A percentile compares a stretch with the other conserved stretches of the same genome.
Conservation (phyloP, 495 filamentous ascomycete genomes). For the Podospora appendiculata region DNA sequence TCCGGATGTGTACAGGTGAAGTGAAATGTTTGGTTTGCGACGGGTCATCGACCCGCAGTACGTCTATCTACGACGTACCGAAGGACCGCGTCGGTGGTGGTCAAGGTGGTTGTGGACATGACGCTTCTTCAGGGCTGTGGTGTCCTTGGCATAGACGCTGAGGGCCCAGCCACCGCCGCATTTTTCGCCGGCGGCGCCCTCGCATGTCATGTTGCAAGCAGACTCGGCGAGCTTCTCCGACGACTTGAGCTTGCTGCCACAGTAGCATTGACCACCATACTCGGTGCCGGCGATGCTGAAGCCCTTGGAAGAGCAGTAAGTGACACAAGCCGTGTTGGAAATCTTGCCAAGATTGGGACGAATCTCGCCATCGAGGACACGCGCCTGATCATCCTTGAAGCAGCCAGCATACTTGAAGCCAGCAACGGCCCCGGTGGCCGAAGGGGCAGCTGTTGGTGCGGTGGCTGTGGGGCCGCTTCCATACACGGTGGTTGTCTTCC, state of each 20-base stretch:
- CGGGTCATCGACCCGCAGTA: background rate
- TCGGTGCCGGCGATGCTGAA: conserved; percentile 55
- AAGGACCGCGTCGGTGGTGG: background rate
- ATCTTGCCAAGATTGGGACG: conserved; percentile 36
- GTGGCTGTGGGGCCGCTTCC: conserved; percentile 15
- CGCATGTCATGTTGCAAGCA: conserved; percentile 36
- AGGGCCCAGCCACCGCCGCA: conserved; percentile 41
- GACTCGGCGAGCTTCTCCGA: conserved; percentile 32
- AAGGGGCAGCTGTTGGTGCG: conserved; percentile 4
- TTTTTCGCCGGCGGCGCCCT: conserved; percentile 31
- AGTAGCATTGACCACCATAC: conserved; percentile 59
- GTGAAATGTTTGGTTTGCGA: background rate
- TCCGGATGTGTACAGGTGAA: background rate
- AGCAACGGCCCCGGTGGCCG: conserved; percentile 8
- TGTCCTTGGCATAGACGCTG: conserved; percentile 29
- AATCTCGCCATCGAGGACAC: conserved; percentile 35
- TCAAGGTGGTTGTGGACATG: conserved; percentile 4
- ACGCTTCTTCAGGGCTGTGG: conserved; percentile 8
- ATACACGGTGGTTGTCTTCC: conserved; percentile 48
- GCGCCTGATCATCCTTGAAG: conserved; percentile 19
- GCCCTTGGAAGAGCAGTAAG: conserved; percentile 44
- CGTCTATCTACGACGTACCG: background rate
- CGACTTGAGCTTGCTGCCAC: conserved; percentile 41
- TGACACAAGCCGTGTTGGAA: conserved; percentile 52
- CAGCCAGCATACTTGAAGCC: conserved; percentile 27